Evolutionary conservation across 2,329 filamentous ascomycete species (phyloP).

Genomic region (Aureobasidium subglaciale): DNA sequence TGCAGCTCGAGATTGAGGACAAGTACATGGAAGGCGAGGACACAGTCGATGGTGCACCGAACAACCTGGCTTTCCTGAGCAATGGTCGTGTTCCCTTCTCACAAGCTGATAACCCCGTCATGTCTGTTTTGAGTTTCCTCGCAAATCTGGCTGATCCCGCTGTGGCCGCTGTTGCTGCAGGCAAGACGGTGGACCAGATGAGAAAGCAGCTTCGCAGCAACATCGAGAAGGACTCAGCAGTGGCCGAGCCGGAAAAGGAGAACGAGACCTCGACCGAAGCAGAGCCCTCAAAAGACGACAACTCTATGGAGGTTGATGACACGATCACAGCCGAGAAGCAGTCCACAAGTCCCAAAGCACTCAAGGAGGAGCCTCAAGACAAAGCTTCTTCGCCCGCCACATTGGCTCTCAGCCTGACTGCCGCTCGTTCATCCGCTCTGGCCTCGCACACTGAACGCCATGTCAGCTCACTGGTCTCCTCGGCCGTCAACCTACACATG

Average conservation of each 20-base stretch:
- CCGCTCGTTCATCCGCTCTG: slow-evolving; percentile 76
- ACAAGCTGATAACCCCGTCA: slow-evolving; percentile 89
- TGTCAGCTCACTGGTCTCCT: slow-evolving; percentile 87
- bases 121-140: slow-evolving; percentile 92
- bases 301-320: slow-evolving; percentile 54
- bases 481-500: slow-evolving; percentile 86
- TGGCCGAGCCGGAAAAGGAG: slow-evolving; percentile 47
- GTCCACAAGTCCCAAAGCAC: slow-evolving; percentile 25
- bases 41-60: slow-evolving; percentile 47
- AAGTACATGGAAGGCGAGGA: slow-evolving; percentile 80
- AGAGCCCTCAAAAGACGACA: slow-evolving; percentile 52
- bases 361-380: slow-evolving; percentile 42
- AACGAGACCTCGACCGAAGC: slow-evolving; percentile 28
- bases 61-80: slow-evolving; percentile 58
- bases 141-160: slow-evolving; percentile 84
- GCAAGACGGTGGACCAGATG: slow-evolving; percentile 79
- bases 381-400: slow-evolving; percentile 46
- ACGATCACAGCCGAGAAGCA: slow-evolving; percentile 38
- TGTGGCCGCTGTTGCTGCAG: slow-evolving; percentile 83
- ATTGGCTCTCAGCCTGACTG: slow-evolving; percentile 77
- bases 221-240: slow-evolving; percentile 56
- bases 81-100: slow-evolving; percentile 81
- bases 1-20: slow-evolving; percentile 95
- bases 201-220: slow-evolving; percentile 71
- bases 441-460: slow-evolving; percentile 95